phyloP scores from a whole-genome alignment of 75 land plant species.

The Picea sitchensis region DNA sequence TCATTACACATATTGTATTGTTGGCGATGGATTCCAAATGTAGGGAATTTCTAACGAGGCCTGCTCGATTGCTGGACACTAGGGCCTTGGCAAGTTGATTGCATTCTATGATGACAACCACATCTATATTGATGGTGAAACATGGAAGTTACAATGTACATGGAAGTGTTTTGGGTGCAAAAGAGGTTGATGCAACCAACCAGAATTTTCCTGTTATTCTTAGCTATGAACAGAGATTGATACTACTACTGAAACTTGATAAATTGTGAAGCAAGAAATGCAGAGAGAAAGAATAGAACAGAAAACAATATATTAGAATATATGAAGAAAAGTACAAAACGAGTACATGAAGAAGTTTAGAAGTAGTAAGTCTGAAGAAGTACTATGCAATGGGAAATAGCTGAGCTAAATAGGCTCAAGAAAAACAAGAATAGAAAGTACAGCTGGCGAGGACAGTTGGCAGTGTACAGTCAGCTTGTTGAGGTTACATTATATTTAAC shows the following conservation, averaged over 20 bases:
- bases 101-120: slow-evolving; percentile 25
- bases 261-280: too few species aligned
- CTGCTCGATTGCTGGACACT: slow-evolving; percentile 90
- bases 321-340: too few species aligned
- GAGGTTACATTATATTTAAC: too few species aligned
- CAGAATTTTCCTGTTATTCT: slow-evolving; percentile 38
- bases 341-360: too few species aligned
- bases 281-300: too few species aligned
- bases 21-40: slow-evolving; percentile 98
- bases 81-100: slow-evolving; percentile 97
- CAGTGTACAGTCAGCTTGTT: too few species aligned
- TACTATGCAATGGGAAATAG: too few species aligned
- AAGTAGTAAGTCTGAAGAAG: too few species aligned
- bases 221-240: slow-evolving; percentile 4
- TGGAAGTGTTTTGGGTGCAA: slow-evolving; percentile 71
- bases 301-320: too few species aligned
- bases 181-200: slow-evolving; percentile 94
- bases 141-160: slow-evolving; percentile 82
- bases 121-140: slow-evolving; percentile 95
- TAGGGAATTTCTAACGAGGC: slow-evolving; percentile 91
- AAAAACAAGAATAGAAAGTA: too few species aligned
- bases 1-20: slow-evolving; percentile 88
- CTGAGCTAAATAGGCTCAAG: too few species aligned
- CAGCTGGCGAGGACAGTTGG: too few species aligned
- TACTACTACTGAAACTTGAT: slow-evolving; percentile 12